phyloP scores from a whole-genome alignment of 257 asterid species.

The Lycium ferocissimum region DNA sequence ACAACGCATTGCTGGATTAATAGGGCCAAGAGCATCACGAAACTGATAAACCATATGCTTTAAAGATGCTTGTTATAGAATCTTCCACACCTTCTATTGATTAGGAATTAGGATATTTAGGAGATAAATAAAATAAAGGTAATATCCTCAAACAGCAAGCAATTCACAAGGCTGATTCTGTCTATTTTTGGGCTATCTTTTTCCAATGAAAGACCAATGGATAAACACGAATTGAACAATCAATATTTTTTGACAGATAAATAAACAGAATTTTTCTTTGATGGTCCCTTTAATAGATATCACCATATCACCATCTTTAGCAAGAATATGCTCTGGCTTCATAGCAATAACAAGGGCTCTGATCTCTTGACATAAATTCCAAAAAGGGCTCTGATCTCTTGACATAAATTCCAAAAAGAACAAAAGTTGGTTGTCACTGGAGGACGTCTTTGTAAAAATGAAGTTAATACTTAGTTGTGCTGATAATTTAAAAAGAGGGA shows the following conservation, averaged over 20 bases:
- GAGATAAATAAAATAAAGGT: background rate
- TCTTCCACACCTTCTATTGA: background rate
- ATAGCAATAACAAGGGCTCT: background rate
- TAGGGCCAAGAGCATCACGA: background rate
- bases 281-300: background rate
- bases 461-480: background rate
- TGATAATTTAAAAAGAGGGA: background rate
- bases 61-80: background rate
- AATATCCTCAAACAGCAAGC: background rate
- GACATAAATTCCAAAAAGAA: background rate
- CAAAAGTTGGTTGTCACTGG: background rate
- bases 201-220: background rate
- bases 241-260: background rate
- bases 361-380: background rate
- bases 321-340: background rate
- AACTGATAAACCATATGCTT: slow-evolving; percentile 12
- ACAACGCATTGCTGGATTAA: background rate
- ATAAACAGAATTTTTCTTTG: background rate
- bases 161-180: background rate
- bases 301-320: background rate
- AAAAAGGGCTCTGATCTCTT: background rate
- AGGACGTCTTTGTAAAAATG: background rate
- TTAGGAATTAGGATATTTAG: background rate
- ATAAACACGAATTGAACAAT: background rate
- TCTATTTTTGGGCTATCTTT: slow-evolving; percentile 15